A percentile compares a stretch with the other conserved stretches of the same genome.
phyloP scores from a whole-genome alignment of 1,284 basidiomycete species.

The Ganoderma sp. region DNA sequence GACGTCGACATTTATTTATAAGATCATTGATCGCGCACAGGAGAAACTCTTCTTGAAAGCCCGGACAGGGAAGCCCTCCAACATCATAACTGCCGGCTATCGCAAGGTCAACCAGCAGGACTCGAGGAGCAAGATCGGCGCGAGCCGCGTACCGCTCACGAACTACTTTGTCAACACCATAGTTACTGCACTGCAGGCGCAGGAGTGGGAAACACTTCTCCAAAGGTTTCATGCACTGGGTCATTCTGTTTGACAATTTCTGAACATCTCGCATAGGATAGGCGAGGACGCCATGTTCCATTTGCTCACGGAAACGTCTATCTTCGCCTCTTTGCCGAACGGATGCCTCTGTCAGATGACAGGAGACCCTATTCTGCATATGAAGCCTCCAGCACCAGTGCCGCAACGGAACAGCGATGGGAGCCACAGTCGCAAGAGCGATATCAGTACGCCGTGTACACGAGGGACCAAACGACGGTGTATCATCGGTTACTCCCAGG shows the following conservation, averaged over 20 bases:
- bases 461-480: conserved; percentile 27
- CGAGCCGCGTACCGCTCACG: conserved; percentile 48
- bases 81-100: conserved; percentile 73
- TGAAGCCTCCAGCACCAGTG: conserved; percentile 40
- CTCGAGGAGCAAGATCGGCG: conserved; percentile 36
- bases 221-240: conserved; percentile 50
- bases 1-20: conserved; percentile 2
- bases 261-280: conserved; percentile 51
- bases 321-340: conserved; percentile 78
- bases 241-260: conserved; percentile 9
- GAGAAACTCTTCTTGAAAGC: conserved; percentile 52
- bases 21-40: conserved; percentile 69
- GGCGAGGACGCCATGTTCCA: conserved; percentile 77
- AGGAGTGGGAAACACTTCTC: conserved; percentile 72
- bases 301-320: conserved; percentile 71
- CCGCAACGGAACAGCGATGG: background rate
- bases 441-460: background rate
- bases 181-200: conserved; percentile 65
- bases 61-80: conserved; percentile 47
- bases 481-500: conserved; percentile 19
- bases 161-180: conserved; percentile 79
- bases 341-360: conserved; percentile 83
- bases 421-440: background rate
- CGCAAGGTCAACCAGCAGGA: conserved; percentile 50
- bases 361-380: conserved; percentile 67